Evolutionary conservation across 176 grass and related monocot genomes (phyloP), one percentile per base, ranked within the genome.

Genomic region (barley (Hordeum vulgare)): DNA sequence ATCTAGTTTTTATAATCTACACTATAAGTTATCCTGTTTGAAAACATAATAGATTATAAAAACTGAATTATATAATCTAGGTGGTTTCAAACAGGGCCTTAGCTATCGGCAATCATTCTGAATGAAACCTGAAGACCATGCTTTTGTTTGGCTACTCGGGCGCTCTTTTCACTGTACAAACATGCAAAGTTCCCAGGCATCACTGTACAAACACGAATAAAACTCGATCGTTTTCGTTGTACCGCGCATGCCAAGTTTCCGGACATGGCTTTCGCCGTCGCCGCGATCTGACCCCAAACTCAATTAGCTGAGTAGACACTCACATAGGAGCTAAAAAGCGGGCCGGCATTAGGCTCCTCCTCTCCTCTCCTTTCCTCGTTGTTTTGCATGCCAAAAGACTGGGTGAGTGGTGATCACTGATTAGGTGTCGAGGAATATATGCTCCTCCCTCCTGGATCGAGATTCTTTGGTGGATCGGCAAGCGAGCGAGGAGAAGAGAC

Each of bases 341-440:
- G 47, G 47, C 47, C 14, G 44, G 71, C 11, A 77, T 81, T 71
- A 58, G 71, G 41, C 28, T 77, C 63, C 54, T 80, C n/a, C n/a
- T n/a, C n/a, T n/a, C n/a, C n/a, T n/a, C n/a, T n/a, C n/a, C n/a
- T n/a, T n/a, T n/a, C n/a, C n/a, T n/a, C n/a, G n/a, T n/a, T 41
- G 3, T 28, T 20, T 9, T 67, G 31, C 67, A 68, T 37, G 24
- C 36, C 26, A 29, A 45, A 45, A 27, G 35, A 28, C 69, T 18
- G 7, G 40, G 69, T 2, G 24, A 71, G 5, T 81, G 77, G 80
- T 37, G 60, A n/a, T n/a, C n/a, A n/a, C n/a, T n/a, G n/a, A 88
- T 68, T 88, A 84, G 77, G 80, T 37, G 60, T 83, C 79, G 3
- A 64, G 75, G 84, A 80, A 90, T 86, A 87, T 90, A 90, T 90